A percentile compares a stretch with the other conserved stretches of the same genome.
Evolutionary conservation across 495 filamentous ascomycete species (phyloP).

Genomic region (Podospora bellae-mahoneyi): DNA sequence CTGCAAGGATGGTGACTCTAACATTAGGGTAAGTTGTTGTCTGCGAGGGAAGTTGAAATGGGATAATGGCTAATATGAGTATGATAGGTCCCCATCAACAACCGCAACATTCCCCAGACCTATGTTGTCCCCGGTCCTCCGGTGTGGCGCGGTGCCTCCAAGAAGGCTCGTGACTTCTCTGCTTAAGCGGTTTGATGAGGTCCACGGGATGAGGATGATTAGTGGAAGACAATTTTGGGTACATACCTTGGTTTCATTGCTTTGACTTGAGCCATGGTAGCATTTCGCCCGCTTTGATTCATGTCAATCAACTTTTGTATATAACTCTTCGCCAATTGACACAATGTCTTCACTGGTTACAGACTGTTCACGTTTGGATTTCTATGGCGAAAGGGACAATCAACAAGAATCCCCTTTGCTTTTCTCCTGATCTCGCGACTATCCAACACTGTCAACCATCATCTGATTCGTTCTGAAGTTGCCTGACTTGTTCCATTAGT

Average conservation of each 20-base stretch:
- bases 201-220: not conserved
- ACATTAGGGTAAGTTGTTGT: constrained; percentile 42
- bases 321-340: not conserved
- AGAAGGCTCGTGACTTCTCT: constrained; percentile 4
- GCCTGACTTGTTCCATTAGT: too few species aligned
- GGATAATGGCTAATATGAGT: not conserved
- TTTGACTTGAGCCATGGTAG: not conserved
- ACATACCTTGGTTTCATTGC: not conserved
- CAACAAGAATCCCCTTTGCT: too few species aligned
- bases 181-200: not conserved
- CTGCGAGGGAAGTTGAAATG: not conserved
- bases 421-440: too few species aligned
- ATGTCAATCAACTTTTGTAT: not conserved
- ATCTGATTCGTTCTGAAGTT: not conserved
- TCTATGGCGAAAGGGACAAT: too few species aligned
- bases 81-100: constrained; percentile 28
- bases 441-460: not conserved
- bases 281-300: not conserved
- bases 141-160: constrained; percentile 25
- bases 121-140: constrained; percentile 31
- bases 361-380: too few species aligned
- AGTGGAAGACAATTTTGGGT: not conserved
- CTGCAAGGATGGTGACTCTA: constrained; percentile 48
- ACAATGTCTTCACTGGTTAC: not conserved
- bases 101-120: constrained; percentile 25